Conservation (phyloP, 306 rosid species). For the Vigna hirtella region DNA sequence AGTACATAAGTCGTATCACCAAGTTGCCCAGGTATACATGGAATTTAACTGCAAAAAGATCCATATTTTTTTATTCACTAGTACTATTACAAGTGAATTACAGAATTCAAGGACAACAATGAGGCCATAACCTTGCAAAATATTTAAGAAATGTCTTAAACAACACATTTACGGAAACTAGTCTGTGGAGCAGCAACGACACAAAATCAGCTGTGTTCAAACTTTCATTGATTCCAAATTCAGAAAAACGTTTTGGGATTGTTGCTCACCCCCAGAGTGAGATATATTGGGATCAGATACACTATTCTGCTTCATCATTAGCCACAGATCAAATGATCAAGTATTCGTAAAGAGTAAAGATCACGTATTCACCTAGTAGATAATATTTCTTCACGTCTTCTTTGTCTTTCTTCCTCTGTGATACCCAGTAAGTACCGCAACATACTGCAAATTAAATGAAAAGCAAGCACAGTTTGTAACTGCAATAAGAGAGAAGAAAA, state of each 20-base stretch:
- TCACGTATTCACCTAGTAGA: slow-evolving; percentile 72
- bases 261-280: neutral
- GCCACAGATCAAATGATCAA: slow-evolving; percentile 13
- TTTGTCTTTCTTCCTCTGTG: slow-evolving; percentile 91
- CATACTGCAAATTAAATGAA: slow-evolving; percentile 56
- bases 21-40: slow-evolving; percentile 14
- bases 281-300: neutral
- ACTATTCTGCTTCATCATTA: slow-evolving; percentile 1
- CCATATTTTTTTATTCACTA: slow-evolving; percentile 5
- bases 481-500: slow-evolving; percentile 3
- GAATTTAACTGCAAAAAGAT: slow-evolving; percentile 38
- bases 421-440: slow-evolving; percentile 83
- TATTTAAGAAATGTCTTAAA: slow-evolving; percentile 23
- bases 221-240: slow-evolving; percentile 3
- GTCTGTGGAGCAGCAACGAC: neutral
- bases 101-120: slow-evolving; percentile 34
- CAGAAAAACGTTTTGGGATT: slow-evolving; percentile 19
- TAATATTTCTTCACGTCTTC: slow-evolving; percentile 88
- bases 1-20: slow-evolving; percentile 6
- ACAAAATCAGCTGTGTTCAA: slow-evolving; percentile 12
- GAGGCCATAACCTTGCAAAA: slow-evolving; percentile 1
- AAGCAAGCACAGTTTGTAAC: slow-evolving; percentile 16
- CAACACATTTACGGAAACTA: neutral
- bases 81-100: slow-evolving; percentile 4
- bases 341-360: slow-evolving; percentile 25